Percentiles rank a stretch among this genome's conserved stretches.
Evolutionary conservation across 1,139 yeast species (phyloP).

Genomic region (Candida pseudoviswanathii): DNA sequence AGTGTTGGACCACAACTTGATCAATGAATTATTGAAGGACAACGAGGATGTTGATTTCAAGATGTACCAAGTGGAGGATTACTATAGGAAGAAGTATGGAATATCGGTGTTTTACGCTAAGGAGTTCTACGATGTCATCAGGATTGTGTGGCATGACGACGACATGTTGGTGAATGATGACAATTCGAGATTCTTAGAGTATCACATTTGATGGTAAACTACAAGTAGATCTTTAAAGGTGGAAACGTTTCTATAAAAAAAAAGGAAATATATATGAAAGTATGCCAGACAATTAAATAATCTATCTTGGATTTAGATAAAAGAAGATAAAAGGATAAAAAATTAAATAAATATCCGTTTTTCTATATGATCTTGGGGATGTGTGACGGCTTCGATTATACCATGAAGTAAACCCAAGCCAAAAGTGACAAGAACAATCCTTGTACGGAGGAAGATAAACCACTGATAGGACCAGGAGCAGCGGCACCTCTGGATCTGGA

Average conservation of each 20-base stretch:
- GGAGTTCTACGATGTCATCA: conserved; percentile 77
- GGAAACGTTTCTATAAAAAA: conserved; percentile 1
- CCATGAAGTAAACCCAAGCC: not conserved
- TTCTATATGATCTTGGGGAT: not conserved
- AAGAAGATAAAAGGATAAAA: not conserved
- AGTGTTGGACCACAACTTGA: conserved; percentile 19
- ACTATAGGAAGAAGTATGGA: conserved; percentile 52
- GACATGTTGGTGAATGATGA: conserved; percentile 36
- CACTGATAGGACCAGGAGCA: not conserved
- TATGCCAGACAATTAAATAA: conserved; percentile 1
- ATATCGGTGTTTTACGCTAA: conserved; percentile 65
- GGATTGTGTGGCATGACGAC: conserved; percentile 63
- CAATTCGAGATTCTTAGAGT: conserved; percentile 36
- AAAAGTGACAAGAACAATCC: not conserved
- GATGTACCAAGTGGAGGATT: conserved; percentile 48
- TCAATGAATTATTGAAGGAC: conserved; percentile 42
- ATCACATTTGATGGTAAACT: conserved; percentile 29
- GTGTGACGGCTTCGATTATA: not conserved
- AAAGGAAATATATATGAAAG: not conserved
- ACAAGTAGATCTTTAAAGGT: no score
- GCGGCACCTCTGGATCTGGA: not conserved
- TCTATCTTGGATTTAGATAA: not conserved
- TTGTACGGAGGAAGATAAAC: not conserved
- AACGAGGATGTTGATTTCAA: conserved; percentile 32
- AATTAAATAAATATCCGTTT: not conserved